Conservation (phyloP, 345 rosid species). For the Pugionium cornutum region DNA sequence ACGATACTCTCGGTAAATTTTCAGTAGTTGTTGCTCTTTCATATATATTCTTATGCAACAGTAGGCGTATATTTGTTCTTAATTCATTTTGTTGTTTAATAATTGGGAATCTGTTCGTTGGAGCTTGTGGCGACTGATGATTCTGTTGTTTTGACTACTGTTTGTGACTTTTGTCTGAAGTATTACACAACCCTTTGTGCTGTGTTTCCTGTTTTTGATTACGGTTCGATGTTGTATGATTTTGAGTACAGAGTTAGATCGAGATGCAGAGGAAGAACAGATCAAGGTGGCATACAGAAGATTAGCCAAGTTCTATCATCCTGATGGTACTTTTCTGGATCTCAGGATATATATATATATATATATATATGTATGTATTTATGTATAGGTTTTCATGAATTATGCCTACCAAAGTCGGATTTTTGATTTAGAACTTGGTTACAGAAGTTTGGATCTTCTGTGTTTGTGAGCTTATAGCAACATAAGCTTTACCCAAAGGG, state of each 20-base stretch:
- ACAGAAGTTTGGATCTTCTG: too few relatives aligned
- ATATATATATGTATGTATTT: too few relatives aligned
- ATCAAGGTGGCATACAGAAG: constrained; percentile 85
- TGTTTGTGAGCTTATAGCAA: too few relatives aligned
- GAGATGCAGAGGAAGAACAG: constrained; percentile 82
- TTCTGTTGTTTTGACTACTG: not conserved
- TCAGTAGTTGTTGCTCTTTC: not conserved
- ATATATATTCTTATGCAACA: too few relatives aligned
- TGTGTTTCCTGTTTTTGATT: constrained; percentile 6
- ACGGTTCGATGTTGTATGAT: constrained; percentile 13
- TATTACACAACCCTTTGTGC: not conserved
- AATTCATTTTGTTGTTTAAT: too few relatives aligned
- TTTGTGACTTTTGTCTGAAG: constrained; percentile 12
- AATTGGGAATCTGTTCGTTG: not conserved
- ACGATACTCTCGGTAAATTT: constrained; percentile 81
- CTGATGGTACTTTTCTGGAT: constrained; percentile 64
- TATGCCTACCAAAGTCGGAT: too few relatives aligned
- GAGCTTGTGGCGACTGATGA: not conserved
- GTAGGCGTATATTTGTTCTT: too few relatives aligned
- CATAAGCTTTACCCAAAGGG: too few relatives aligned
- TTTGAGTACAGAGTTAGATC: constrained; percentile 63
- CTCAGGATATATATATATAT: too few relatives aligned
- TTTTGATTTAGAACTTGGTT: not conserved
- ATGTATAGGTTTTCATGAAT: too few relatives aligned
- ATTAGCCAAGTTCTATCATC: constrained; percentile 91